Evolutionary conservation across 2,329 filamentous ascomycete genomes (phyloP).

Genomic region (Lasiodiplodia sp.): DNA sequence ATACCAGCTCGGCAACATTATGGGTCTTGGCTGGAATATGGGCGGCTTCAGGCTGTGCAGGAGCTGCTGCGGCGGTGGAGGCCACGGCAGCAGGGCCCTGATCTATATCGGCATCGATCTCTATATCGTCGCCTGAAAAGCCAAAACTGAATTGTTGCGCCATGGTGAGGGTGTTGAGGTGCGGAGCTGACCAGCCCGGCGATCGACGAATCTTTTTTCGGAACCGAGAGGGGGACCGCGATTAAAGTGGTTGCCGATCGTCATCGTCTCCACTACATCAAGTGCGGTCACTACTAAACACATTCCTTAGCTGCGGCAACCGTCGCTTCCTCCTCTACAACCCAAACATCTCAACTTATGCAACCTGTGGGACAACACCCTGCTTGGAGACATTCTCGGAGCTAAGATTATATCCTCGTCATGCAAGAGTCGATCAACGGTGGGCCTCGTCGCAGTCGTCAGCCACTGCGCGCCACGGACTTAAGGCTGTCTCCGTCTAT

Average conservation of each 20-base stretch:
- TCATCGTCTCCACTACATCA: no score
- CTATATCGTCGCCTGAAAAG: slow-evolving; percentile 67
- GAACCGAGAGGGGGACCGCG: neutral
- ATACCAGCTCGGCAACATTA: slow-evolving; percentile 56
- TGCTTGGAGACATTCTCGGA: neutral
- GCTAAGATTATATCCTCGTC: neutral
- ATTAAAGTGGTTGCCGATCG: neutral
- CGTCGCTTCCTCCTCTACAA: neutral
- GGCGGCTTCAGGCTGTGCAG: slow-evolving; percentile 7
- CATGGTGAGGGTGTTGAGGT: slow-evolving; percentile 16
- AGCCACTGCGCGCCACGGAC: neutral
- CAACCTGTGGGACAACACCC: no score
- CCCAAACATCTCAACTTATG: neutral
- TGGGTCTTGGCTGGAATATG: slow-evolving; percentile 13
- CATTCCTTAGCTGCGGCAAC: neutral
- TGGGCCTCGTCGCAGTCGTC: neutral
- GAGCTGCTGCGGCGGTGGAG: neutral
- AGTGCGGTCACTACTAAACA: neutral
- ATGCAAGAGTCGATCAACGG: neutral
- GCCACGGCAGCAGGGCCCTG: slow-evolving; percentile 30
- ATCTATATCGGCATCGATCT: slow-evolving; percentile 53
- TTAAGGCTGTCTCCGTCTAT: neutral
- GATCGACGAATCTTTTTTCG: slow-evolving; percentile 26
- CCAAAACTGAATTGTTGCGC: slow-evolving; percentile 61
- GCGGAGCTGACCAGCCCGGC: neutral